A percentile compares a stretch with the other conserved stretches of the same genome.
Evolutionary conservation across 306 rosid genomes (phyloP).

Genomic region (Oxytropis ochrocephala): DNA sequence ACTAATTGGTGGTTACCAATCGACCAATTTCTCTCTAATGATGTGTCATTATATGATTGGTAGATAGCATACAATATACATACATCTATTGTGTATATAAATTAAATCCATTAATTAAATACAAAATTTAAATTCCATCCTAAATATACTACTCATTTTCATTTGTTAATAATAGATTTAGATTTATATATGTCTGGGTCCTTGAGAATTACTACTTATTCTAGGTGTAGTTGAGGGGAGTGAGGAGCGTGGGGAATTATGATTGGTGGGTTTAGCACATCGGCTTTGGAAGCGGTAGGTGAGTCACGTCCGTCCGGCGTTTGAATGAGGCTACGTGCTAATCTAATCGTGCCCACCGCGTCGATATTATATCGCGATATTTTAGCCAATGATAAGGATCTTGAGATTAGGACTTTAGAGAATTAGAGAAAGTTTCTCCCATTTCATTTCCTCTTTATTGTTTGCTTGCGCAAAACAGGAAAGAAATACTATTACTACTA

Average conservation of each 20-base stretch:
- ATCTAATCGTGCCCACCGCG: neutral
- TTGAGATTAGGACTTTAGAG: neutral
- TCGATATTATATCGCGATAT: conserved; percentile 70
- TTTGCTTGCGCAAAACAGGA: neutral
- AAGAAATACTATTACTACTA: neutral
- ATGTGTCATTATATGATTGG: no score
- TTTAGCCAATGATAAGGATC: neutral
- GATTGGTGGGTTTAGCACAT: neutral
- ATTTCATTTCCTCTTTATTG: neutral
- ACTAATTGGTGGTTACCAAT: no score
- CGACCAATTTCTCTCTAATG: no score
- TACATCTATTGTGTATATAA: no score
- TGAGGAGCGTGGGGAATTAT: conserved; percentile 5
- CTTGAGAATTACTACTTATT: neutral
- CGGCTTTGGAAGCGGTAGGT: neutral
- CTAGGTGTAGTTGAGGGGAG: conserved; percentile 1
- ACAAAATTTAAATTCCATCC: neutral
- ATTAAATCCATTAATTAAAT: no score
- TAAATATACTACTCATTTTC: neutral
- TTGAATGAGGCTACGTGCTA: neutral
- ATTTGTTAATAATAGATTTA: neutral
- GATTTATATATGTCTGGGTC: conserved; percentile 23
- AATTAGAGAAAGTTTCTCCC: neutral
- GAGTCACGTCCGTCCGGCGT: conserved; percentile 8
- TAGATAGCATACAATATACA: no score